A percentile compares a stretch with the other conserved stretches of the same genome.
Evolutionary conservation across 352 stramenopile species (phyloP).

Genomic region (Pythium brachiatum): DNA sequence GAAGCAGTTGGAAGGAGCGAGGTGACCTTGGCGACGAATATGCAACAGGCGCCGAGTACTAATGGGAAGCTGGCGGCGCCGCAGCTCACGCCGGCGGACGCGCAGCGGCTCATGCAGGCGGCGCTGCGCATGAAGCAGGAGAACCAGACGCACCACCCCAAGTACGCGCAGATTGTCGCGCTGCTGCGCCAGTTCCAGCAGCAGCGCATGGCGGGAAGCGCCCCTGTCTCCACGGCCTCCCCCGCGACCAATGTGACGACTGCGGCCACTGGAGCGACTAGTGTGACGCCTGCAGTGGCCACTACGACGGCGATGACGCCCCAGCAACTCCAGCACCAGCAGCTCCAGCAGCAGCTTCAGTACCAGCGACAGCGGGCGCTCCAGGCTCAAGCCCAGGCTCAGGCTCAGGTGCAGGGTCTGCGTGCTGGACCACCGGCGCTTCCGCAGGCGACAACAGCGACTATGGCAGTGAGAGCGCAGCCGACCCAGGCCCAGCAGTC

Average conservation of each 20-base stretch:
- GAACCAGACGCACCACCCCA: slow-evolving; percentile 74
- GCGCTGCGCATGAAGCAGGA: slow-evolving; percentile 78
- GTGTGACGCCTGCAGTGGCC: neutral
- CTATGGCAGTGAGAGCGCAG: no score
- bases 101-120: slow-evolving; percentile 82
- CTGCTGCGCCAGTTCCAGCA: slow-evolving; percentile 77
- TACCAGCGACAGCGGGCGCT: slow-evolving; percentile 34
- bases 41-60: slow-evolving; percentile 11
- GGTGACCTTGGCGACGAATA: slow-evolving; percentile 3
- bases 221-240: neutral
- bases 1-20: slow-evolving; percentile 12
- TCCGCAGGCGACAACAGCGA: neutral
- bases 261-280: neutral
- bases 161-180: slow-evolving; percentile 83
- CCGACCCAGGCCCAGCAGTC: neutral
- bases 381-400: slow-evolving; percentile 26
- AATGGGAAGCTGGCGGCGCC: slow-evolving; percentile 21
- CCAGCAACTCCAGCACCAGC: slow-evolving; percentile 29
- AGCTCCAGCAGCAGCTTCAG: slow-evolving; percentile 32
- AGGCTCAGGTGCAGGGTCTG: slow-evolving; percentile 27
- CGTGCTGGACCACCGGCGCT: neutral
- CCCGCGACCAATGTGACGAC: slow-evolving; percentile 6
- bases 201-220: slow-evolving; percentile 15
- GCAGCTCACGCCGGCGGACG: slow-evolving; percentile 57
- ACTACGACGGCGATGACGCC: slow-evolving; percentile 14